Percentiles rank a stretch among this genome's conserved stretches.
Evolutionary conservation across 768 basidiomycete species (phyloP).

Genomic region (Amanita pseudoporphyria): DNA sequence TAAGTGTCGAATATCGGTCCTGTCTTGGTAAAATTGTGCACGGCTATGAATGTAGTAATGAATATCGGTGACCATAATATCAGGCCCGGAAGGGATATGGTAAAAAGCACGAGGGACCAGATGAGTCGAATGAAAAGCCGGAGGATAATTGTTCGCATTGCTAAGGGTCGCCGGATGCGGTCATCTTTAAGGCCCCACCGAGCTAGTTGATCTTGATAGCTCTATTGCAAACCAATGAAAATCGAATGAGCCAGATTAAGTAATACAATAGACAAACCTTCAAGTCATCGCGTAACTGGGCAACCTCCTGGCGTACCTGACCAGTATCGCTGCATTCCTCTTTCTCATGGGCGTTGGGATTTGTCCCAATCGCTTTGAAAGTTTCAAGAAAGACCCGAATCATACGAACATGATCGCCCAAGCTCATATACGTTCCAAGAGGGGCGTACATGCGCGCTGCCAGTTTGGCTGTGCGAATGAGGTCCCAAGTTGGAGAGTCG

Average conservation of each 20-base stretch:
- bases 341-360: conserved; percentile 13
- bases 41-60: conserved; percentile 55
- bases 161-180: conserved; percentile 61
- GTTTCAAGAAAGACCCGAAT: conserved; percentile 67
- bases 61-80: conserved; percentile 81
- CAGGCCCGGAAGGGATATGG: conserved; percentile 66
- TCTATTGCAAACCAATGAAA: not conserved
- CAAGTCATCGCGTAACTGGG: conserved; percentile 40
- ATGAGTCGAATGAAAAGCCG: conserved; percentile 56
- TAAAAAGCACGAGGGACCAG: conserved; percentile 55
- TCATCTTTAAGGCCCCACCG: conserved; percentile 76
- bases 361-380: conserved; percentile 41
- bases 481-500: conserved; percentile 79
- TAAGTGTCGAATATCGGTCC: conserved; percentile 81
- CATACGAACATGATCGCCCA: conserved; percentile 78
- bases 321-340: conserved; percentile 14
- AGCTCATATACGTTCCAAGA: conserved; percentile 74
- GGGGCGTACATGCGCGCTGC: conserved; percentile 79
- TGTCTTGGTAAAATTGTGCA: conserved; percentile 68
- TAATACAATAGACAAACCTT: conserved; percentile 32
- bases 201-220: conserved; percentile 65
- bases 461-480: conserved; percentile 65
- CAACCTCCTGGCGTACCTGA: conserved; percentile 17
- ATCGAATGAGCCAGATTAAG: not conserved
- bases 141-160: conserved; percentile 42